Evolutionary conservation across 148 eudicot genomes (phyloP).

Genomic region (Rheum nobile): DNA sequence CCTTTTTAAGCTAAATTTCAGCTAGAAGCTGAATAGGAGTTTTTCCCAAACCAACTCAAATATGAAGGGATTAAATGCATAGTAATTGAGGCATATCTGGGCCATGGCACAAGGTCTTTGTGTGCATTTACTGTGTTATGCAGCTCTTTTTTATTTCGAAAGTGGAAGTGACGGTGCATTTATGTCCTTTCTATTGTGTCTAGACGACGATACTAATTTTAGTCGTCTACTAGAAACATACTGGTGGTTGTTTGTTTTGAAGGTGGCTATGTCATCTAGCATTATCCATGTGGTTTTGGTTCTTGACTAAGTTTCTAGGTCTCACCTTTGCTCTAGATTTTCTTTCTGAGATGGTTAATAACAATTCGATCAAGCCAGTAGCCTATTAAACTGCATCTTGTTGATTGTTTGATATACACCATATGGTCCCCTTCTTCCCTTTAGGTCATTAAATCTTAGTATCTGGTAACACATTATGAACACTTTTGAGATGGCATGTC

Average conservation of each 20-base stretch:
- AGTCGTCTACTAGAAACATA: background rate
- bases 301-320: too few species aligned
- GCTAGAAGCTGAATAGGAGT: background rate
- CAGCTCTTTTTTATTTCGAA: background rate
- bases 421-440: background rate
- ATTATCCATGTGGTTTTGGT: background rate
- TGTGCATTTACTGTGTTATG: background rate
- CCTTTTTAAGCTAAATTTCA: background rate
- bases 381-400: background rate
- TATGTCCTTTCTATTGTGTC: background rate
- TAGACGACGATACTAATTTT: background rate
- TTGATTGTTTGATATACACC: background rate
- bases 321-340: too few species aligned
- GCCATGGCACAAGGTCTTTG: background rate
- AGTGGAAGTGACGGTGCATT: background rate
- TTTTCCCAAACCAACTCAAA: background rate
- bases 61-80: background rate
- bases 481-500: background rate
- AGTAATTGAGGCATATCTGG: background rate
- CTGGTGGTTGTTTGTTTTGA: background rate
- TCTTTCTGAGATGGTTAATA: too few species aligned
- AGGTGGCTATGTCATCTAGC: background rate
- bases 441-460: background rate
- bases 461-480: background rate
- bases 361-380: background rate